Evolutionary conservation across 2,329 filamentous ascomycete genomes (phyloP).

Genomic region (Monosporascus cannonballus): DNA sequence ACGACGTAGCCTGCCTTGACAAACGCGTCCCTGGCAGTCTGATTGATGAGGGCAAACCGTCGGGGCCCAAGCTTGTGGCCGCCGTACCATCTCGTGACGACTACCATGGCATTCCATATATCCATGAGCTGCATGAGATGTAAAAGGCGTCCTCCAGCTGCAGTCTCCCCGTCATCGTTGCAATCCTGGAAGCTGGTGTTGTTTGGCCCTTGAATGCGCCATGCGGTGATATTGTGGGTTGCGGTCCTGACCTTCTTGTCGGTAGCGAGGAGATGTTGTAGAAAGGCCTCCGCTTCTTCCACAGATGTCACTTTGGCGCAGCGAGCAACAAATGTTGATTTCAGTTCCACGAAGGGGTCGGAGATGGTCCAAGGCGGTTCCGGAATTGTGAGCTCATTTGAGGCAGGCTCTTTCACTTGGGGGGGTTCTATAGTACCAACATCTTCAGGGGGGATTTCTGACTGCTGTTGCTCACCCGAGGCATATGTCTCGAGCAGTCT

Average conservation of each 20-base stretch:
- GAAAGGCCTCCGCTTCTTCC: slow-evolving; percentile 61
- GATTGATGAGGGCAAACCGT: slow-evolving; percentile 86
- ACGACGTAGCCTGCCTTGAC: slow-evolving; percentile 67
- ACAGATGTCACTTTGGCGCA: slow-evolving; percentile 64
- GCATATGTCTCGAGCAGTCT: slow-evolving; percentile 32
- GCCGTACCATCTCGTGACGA: slow-evolving; percentile 94
- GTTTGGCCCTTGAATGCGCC: slow-evolving; percentile 65
- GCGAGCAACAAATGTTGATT: slow-evolving; percentile 81
- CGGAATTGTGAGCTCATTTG: slow-evolving; percentile 16
- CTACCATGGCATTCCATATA: slow-evolving; percentile 85
- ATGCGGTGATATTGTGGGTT: slow-evolving; percentile 93
- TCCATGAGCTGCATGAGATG: slow-evolving; percentile 95
- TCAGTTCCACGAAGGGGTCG: slow-evolving; percentile 69
- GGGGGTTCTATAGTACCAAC: slow-evolving; percentile 4
- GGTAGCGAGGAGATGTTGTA: slow-evolving; percentile 70
- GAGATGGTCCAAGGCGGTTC: slow-evolving; percentile 66
- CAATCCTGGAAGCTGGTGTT: slow-evolving; percentile 73
- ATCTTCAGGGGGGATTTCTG: slow-evolving; percentile 10
- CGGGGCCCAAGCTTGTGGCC: slow-evolving; percentile 84
- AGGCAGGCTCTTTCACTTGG: slow-evolving; percentile 6
- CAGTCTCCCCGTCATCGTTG: slow-evolving; percentile 93
- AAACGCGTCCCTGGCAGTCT: slow-evolving; percentile 75
- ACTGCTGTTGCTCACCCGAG: slow-evolving; percentile 22
- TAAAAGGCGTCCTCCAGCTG: slow-evolving; percentile 77
- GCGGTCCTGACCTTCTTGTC: slow-evolving; percentile 83